Evolutionary conservation across 164 flowering plant species (phyloP), one percentile per base, ranked within the genome.

Genomic region (Sedum album): DNA sequence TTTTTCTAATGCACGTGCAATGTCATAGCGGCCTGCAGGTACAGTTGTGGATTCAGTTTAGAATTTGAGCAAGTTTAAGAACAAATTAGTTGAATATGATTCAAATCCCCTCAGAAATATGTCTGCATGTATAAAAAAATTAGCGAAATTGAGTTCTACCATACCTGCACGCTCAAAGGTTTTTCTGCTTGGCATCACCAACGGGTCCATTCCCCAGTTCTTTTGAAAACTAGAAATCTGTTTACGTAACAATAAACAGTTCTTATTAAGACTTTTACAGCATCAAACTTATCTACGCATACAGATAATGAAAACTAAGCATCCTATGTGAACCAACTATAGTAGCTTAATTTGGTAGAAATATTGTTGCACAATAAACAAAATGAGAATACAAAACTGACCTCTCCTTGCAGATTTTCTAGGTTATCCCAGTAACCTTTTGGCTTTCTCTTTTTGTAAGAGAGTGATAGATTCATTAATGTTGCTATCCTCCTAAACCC

Each of bases 361-460:
- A 53, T 21, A 9, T 53, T 23, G 23, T 10, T 53, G 60, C 60
- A 53, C 30, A 53, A 23, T 6, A 21, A 8, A 13, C 23, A 23
- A 21, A 17, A 5, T 17, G 51, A 31, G 38, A 20, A 9, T 8
- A 66, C 6, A 26, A 33, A 69, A 39, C 70, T 48, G 70, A 89
- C 97, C 96, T 93, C 96, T 73, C 88, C 90, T 73, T 85, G 79
- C 84, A 93, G 69, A 76, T 91, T 89, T 65, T 89, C 96, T 61
- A 91, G 81, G 74, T 83, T 83, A 81, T 93, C 97, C 97, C 97
- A 91, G 69, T 88, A 89, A 69, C 96, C 97, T 78, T 91, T 93
- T 49, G 98, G 98, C 75, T 91, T 93, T 3, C 96, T 91, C 44
- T 85, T 79, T 71, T 93, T 93, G 78, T 93, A 93, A 65, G 98